Evolutionary conservation across 2,329 filamentous ascomycete species (phyloP).

Genomic region (Epichloe sp.): DNA sequence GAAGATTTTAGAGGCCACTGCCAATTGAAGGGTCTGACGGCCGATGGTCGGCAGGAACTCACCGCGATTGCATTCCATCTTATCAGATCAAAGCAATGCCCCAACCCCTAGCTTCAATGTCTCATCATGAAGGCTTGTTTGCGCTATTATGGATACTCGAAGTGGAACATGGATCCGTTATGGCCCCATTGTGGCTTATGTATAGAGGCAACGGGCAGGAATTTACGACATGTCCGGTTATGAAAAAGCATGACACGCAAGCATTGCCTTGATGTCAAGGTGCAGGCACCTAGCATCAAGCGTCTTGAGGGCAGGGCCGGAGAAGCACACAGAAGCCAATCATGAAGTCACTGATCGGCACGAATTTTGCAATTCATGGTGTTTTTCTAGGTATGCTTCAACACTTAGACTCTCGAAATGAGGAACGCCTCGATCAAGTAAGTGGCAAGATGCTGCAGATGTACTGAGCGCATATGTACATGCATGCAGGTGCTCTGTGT

Average conservation of each 20-base stretch:
- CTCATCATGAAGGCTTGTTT: not conserved
- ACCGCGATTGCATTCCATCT: not conserved
- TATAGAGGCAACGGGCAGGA: not conserved
- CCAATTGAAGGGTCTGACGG: too few species aligned
- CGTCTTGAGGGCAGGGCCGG: not conserved
- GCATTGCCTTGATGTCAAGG: not conserved
- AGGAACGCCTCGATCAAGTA: not conserved
- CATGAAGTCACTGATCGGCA: not conserved
- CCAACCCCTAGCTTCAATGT: not conserved
- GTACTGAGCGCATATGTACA: too few species aligned
- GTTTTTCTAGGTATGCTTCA: too few species aligned
- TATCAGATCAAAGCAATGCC: constrained; percentile 4
- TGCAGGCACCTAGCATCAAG: not conserved
- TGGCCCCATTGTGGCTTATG: not conserved
- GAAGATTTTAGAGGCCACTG: too few species aligned
- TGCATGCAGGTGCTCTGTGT: too few species aligned
- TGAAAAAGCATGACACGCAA: too few species aligned
- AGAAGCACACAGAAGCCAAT: not conserved
- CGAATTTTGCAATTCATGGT: not conserved
- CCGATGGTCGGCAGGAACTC: not conserved
- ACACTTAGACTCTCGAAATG: too few species aligned
- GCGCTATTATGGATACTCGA: not conserved
- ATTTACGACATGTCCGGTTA: not conserved
- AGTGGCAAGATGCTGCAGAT: not conserved
- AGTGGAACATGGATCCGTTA: not conserved